A percentile compares a stretch with the other conserved stretches of the same genome.
Conservation (phyloP, 2,329 filamentous ascomycete species). For the Thermothelomyces thermophilus region DNA sequence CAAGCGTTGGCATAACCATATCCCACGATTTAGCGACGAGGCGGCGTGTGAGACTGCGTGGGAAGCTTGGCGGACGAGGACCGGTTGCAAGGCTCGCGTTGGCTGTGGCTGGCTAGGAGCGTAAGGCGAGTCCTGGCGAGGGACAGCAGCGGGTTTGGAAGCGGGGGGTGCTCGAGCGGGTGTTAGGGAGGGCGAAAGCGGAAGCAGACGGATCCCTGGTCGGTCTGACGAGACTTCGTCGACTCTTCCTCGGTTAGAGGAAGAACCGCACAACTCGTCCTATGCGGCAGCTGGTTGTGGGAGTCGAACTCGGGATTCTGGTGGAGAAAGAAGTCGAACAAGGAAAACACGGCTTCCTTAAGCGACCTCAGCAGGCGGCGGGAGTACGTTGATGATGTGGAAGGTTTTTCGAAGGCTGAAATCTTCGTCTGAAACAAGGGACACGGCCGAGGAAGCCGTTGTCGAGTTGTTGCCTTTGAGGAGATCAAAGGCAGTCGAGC, state of each 20-base stretch:
- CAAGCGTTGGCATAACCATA: conserved; percentile 60
- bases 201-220: conserved; percentile 84
- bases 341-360: conserved; percentile 44
- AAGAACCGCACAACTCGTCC: conserved; percentile 96
- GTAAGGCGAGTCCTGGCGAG: conserved; percentile 4
- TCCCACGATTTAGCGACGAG: conserved; percentile 36
- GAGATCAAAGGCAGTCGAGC: conserved; percentile 56
- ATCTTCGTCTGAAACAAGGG: conserved; percentile 61
- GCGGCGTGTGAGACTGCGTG: not conserved
- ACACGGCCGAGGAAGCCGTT: conserved; percentile 59
- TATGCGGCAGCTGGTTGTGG: conserved; percentile 97
- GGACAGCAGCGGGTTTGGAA: conserved; percentile 8
- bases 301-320: conserved; percentile 47
- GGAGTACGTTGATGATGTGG: conserved; percentile 60
- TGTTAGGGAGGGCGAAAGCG: conserved; percentile 95
- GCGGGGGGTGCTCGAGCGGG: conserved; percentile 28
- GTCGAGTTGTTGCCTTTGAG: conserved; percentile 54
- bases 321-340: conserved; percentile 44
- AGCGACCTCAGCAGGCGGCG: conserved; percentile 48
- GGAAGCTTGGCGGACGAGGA: conserved; percentile 4
- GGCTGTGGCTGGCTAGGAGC: not conserved
- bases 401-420: conserved; percentile 58
- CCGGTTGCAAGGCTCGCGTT: not conserved
- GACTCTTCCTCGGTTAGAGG: conserved; percentile 99
- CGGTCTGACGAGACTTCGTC: conserved; percentile 94